A percentile compares a stretch with the other conserved stretches of the same genome.
phyloP scores from a whole-genome alignment of 345 rosid genomes.

The Eucalyptus sideroxylon region DNA sequence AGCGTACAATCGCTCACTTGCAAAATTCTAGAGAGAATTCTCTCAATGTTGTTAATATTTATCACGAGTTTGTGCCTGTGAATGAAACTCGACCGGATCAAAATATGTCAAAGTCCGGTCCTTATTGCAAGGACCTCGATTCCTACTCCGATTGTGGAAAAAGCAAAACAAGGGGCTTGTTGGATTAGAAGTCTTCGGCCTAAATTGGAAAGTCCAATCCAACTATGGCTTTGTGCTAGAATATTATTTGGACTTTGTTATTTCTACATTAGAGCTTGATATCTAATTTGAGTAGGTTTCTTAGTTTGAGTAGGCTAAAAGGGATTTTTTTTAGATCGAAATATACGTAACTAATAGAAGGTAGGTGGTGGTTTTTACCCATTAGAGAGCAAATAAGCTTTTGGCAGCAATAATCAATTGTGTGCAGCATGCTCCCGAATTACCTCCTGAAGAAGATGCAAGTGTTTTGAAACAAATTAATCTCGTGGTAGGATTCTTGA shows the following conservation, averaged over 20 bases:
- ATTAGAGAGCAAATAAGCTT: too few species aligned
- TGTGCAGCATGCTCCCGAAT: background rate
- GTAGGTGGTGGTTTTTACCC: background rate
- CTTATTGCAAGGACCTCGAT: background rate
- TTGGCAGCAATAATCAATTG: background rate
- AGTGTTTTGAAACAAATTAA: background rate
- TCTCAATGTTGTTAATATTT: background rate
- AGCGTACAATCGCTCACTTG: background rate
- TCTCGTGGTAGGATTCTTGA: background rate
- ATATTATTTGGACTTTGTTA: background rate
- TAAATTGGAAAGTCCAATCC: background rate
- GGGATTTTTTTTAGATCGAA: background rate
- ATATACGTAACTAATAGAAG: background rate
- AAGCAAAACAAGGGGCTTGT: background rate
- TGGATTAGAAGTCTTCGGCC: background rate
- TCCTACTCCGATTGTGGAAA: background rate
- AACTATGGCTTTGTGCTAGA: background rate
- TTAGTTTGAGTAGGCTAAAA: background rate
- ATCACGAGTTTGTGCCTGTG: background rate
- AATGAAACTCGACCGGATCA: background rate
- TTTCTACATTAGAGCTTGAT: background rate
- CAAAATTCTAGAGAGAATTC: background rate
- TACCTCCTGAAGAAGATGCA: background rate
- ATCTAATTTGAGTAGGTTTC: background rate
- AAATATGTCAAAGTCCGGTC: background rate